These are phyloP conservation scores for Lyophyllum shimeji DNA, from an alignment of 768 basidiomycete species.

Conservation along the genomic window DNA sequence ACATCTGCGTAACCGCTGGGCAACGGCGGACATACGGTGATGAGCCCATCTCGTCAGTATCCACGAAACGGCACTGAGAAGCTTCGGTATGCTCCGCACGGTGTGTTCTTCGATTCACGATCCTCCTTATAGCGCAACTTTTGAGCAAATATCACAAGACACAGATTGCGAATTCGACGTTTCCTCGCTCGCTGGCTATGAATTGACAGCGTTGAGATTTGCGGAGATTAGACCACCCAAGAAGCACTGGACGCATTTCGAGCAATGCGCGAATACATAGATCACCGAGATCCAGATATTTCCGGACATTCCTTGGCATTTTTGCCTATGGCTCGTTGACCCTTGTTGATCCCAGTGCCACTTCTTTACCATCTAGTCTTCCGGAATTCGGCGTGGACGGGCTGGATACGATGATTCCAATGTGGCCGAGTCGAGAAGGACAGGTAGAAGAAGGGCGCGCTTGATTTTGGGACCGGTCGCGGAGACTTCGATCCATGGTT, in stretches of 20 bases:
- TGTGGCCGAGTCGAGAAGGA: neutral
- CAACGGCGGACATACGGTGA: neutral
- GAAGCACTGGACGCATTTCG: neutral
- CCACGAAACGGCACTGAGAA: too few relatives aligned
- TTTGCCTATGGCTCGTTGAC: slow-evolving; percentile 8
- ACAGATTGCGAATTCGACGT: neutral
- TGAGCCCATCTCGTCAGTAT: neutral
- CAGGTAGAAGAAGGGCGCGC: neutral
- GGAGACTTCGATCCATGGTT: too few relatives aligned
- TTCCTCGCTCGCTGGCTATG: neutral
- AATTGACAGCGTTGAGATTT: neutral
- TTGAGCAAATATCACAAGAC: too few relatives aligned
- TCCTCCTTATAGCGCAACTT: neutral
- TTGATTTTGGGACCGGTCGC: neutral
- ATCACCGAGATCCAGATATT: neutral
- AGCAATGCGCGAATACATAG: neutral
- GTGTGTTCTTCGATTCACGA: too few relatives aligned
- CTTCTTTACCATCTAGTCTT: neutral
- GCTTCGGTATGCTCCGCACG: too few relatives aligned
- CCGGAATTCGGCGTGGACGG: neutral
- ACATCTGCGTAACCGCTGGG: neutral
- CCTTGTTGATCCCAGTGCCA: neutral
- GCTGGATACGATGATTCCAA: neutral
- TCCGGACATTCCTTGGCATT: slow-evolving; percentile 1
- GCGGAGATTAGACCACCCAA: slow-evolving; percentile 1